These are phyloP conservation scores for Collybiopsis confluens DNA, from an alignment of 768 basidiomycete species.

Conservation along the genomic window DNA sequence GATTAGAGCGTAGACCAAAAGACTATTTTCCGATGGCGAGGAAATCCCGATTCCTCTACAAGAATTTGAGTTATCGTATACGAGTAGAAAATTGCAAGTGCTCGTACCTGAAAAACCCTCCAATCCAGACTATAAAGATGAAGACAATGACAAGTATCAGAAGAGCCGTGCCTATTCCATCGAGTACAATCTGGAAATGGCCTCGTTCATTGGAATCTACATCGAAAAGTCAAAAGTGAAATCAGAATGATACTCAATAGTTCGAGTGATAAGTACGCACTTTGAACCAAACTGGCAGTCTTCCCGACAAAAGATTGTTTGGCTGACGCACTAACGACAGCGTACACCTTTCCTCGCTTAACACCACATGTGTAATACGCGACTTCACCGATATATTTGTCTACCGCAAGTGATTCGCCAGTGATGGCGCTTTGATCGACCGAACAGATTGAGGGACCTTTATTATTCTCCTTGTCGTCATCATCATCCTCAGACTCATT, in stretches of 20 bases:
- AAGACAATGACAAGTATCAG: constrained; percentile 39
- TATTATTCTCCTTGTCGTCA: constrained; percentile 18
- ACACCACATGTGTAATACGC: constrained; percentile 34
- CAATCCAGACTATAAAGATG: constrained; percentile 41
- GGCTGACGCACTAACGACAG: constrained; percentile 31
- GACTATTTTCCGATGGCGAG: constrained; percentile 35
- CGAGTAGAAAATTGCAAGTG: background rate
- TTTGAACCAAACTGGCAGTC: constrained; percentile 39
- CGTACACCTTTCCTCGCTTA: constrained; percentile 35
- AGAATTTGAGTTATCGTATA: constrained; percentile 1
- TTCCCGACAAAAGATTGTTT: constrained; percentile 39
- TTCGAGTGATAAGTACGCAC: too few species aligned
- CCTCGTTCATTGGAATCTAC: constrained; percentile 30
- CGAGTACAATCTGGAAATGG: constrained; percentile 42
- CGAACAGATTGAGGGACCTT: constrained; percentile 35
- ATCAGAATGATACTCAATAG: too few species aligned
- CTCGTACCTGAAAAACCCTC: constrained; percentile 34
- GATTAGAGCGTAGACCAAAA: constrained; percentile 39
- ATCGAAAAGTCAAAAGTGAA: background rate
- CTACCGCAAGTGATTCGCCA: constrained; percentile 42
- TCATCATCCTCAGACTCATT: constrained; percentile 24
- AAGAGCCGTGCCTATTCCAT: constrained; percentile 37
- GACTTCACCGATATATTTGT: constrained; percentile 40
- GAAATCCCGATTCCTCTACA: constrained; percentile 29
- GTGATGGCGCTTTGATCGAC: constrained; percentile 46